Percentiles rank a stretch among this genome's conserved stretches.
These are phyloP conservation scores for Xanthoceras sorbifolium DNA, from an alignment of 345 rosid species.

Conservation along the genomic window DNA sequence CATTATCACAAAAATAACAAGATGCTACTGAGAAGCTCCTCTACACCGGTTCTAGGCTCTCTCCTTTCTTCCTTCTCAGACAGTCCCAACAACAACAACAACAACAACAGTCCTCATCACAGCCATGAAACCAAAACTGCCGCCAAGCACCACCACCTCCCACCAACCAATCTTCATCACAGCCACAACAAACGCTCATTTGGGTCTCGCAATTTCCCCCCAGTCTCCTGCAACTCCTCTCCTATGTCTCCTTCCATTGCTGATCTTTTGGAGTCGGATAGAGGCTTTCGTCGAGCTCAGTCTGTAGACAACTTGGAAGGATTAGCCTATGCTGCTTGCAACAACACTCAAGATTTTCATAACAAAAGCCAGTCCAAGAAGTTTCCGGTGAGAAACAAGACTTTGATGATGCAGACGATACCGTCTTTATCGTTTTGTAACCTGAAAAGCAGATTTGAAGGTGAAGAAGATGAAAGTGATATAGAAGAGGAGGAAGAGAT, in stretches of 20 bases:
- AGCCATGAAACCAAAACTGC: slow-evolving; percentile 31
- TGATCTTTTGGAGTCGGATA: slow-evolving; percentile 11
- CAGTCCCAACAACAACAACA: slow-evolving; percentile 32
- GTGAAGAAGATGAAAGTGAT: slow-evolving; percentile 24
- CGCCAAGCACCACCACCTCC: slow-evolving; percentile 9
- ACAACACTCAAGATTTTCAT: slow-evolving; percentile 11
- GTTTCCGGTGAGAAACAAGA: slow-evolving; percentile 30
- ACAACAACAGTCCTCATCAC: too few relatives aligned
- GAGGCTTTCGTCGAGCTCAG: slow-evolving; percentile 49
- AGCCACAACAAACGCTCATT: slow-evolving; percentile 29
- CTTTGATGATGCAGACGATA: slow-evolving; percentile 41
- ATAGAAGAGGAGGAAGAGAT: slow-evolving; percentile 30
- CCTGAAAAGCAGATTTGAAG: slow-evolving; percentile 3
- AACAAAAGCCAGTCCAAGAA: slow-evolving; percentile 20
- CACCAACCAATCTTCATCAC: background rate
- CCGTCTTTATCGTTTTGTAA: slow-evolving; percentile 51
- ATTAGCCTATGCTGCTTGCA: slow-evolving; percentile 32
- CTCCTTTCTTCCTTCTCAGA: slow-evolving; percentile 48
- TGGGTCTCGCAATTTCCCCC: slow-evolving; percentile 18
- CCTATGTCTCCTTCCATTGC: slow-evolving; percentile 45
- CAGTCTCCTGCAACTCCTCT: slow-evolving; percentile 41
- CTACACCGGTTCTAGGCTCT: slow-evolving; percentile 69
- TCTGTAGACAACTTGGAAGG: slow-evolving; percentile 63
- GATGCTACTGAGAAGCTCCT: slow-evolving; percentile 67
- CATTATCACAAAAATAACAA: background rate